Percentiles rank a stretch among this genome's conserved stretches.
Evolutionary conservation across 1,284 basidiomycete species (phyloP).

Genomic region (Rhodotorula sp.): DNA sequence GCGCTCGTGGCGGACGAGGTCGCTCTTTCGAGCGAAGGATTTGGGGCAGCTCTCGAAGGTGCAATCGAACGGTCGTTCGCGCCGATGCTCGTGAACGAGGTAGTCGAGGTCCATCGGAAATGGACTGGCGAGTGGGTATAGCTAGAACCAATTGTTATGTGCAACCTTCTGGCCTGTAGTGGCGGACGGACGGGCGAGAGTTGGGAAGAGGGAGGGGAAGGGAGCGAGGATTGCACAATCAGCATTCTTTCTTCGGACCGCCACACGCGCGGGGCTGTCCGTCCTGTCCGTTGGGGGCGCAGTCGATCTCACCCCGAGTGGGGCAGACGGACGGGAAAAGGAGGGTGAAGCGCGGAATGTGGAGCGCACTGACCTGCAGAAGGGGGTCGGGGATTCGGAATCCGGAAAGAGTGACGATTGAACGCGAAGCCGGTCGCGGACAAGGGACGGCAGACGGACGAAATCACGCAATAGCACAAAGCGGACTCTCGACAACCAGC

Average conservation of each 20-base stretch:
- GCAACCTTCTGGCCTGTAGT: no score
- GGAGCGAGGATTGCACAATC: background rate
- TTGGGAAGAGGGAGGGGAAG: background rate
- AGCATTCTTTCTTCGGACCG: no score
- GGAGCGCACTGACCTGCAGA: slow-evolving; percentile 10
- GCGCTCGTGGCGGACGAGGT: slow-evolving; percentile 53
- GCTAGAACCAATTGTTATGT: no score
- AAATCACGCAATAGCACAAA: background rate
- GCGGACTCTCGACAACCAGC: background rate
- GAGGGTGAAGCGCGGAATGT: background rate
- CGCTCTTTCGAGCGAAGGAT: slow-evolving; percentile 54
- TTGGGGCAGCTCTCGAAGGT: slow-evolving; percentile 50
- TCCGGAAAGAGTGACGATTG: background rate
- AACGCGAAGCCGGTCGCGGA: background rate
- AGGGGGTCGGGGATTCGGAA: background rate
- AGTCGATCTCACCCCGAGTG: no score
- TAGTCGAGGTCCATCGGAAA: background rate
- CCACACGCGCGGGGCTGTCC: no score
- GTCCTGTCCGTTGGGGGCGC: no score
- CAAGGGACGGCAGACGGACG: background rate
- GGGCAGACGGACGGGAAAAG: background rate
- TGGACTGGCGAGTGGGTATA: background rate
- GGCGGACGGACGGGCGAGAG: no score
- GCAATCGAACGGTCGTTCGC: slow-evolving; percentile 47
- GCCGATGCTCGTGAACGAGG: background rate